Conservation (phyloP, 345 rosid genomes). For the Ailanthus altissimus region DNA sequence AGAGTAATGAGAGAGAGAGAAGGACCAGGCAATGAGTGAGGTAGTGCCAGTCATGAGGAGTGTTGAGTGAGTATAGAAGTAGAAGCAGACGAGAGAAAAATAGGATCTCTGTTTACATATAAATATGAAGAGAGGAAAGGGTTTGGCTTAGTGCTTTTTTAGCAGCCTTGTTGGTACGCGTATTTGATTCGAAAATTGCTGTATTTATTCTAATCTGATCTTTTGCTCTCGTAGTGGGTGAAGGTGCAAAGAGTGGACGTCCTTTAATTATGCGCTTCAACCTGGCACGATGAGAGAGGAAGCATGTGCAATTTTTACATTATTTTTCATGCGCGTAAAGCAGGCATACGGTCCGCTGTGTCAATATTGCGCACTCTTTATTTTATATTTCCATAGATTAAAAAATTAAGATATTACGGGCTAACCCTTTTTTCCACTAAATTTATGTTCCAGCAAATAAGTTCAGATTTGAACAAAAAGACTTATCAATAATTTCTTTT, state of each 20-base stretch:
- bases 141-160: not conserved
- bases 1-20: slow-evolving; percentile 13
- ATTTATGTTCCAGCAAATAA: too few relatives aligned
- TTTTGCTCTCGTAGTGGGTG: not conserved
- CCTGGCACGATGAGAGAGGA: not conserved
- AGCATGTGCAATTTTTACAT: not conserved
- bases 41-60: slow-evolving; percentile 41
- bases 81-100: not conserved
- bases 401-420: too few relatives aligned
- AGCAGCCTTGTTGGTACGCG: not conserved
- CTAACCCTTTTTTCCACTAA: too few relatives aligned
- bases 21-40: slow-evolving; percentile 52
- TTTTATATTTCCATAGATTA: too few relatives aligned
- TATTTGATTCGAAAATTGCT: not conserved
- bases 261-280: not conserved
- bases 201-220: not conserved
- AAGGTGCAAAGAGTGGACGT: not conserved
- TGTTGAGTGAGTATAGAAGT: not conserved
- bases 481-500: too few relatives aligned
- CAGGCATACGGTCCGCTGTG: too few relatives aligned
- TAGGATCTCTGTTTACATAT: not conserved
- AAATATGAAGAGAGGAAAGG: not conserved
- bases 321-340: not conserved
- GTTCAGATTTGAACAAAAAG: too few relatives aligned
- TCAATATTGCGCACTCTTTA: too few relatives aligned